Base-by-base conservation (phyloP, 1,284 basidiomycete species). In the Flammula alnicola region DNA sequence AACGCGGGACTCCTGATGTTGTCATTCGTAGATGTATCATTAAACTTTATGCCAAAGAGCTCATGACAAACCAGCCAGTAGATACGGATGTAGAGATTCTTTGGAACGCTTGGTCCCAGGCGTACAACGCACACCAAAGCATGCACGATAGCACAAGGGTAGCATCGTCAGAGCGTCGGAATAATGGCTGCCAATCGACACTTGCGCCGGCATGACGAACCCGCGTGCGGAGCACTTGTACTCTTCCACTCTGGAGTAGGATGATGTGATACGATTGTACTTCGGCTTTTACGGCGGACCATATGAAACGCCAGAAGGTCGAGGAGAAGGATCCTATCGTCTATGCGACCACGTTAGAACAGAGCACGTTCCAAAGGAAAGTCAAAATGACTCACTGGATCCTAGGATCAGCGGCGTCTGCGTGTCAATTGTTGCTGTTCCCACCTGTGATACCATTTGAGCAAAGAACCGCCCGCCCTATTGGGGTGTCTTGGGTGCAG, bases 101-200 rank as follows among this genome's bases (percentile, higher is more conserved):
- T 51, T 80, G 77, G 12, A 80, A 62, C 3, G 76, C 67, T 53
- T 79, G 76, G 47, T 81, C 79, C 78, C 78, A 80, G 0, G 77
- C 68, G 55, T 79, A 81, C 48, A 81, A 57, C 1, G 77, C 70
- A 57, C 80, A 76, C 78, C 78, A 80, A 23, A 80, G 62, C 44
- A 73, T 69, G 16, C 70, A 69, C 8, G 81, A 51, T 16, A 79
- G 65, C 2, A 79, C 54, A 39, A 78, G 75, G 0, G 79, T 81
- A 4, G 79, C 77, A 45, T 80, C 78, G 3, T 64, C 64, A 0
- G 75, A 74, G 2, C 57, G 62, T 8, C 52, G 32, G 35, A 78
- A 77, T 7, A 77, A 72, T 27, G 71, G 69, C 16, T 70, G 67
- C 78, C 79, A 80, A 52, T 81, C 79, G 14, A 81, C 76, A 39